phyloP scores from a whole-genome alignment of 257 asterid genomes.

The Ocimum tenuiflorum region DNA sequence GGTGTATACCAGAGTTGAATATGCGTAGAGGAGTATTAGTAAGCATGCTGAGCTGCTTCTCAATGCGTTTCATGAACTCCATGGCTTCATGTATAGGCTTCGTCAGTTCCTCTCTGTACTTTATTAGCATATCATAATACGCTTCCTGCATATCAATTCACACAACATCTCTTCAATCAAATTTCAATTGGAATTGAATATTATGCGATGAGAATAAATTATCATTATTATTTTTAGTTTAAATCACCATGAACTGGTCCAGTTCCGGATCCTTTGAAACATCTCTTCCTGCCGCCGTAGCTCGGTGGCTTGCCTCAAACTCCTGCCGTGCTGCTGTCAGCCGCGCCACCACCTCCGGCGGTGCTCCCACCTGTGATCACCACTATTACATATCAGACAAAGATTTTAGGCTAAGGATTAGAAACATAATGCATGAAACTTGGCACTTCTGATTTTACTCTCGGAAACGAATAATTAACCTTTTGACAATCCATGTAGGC shows the following conservation, averaged over 20 bases:
- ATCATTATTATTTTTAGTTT: too few species aligned
- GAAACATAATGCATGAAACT: neutral
- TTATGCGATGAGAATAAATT: too few species aligned
- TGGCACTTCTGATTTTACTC: neutral
- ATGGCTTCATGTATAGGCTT: conserved; percentile 87
- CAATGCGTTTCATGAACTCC: conserved; percentile 90
- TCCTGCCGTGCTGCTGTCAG: conserved; percentile 66
- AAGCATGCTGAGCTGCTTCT: conserved; percentile 71
- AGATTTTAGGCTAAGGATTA: neutral
- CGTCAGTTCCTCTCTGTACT: conserved; percentile 77
- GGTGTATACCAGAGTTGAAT: conserved; percentile 44
- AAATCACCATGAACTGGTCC: conserved; percentile 78
- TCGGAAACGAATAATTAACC: conserved; percentile 32
- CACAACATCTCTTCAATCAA: neutral
- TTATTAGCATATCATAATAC: conserved; percentile 83
- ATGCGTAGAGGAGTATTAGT: conserved; percentile 50
- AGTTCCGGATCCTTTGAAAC: conserved; percentile 81
- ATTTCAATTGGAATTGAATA: too few species aligned
- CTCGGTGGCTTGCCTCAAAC: conserved; percentile 61
- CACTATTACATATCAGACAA: neutral
- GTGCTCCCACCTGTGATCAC: conserved; percentile 77
- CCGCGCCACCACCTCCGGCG: conserved; percentile 80
- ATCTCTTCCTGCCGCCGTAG: conserved; percentile 38
- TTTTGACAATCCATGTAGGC: conserved; percentile 95
- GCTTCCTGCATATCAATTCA: conserved; percentile 50